Evolutionary conservation across 2,329 filamentous ascomycete genomes (phyloP), one percentile per base, ranked within the genome.

Genomic region (Beauveria medogensis): DNA sequence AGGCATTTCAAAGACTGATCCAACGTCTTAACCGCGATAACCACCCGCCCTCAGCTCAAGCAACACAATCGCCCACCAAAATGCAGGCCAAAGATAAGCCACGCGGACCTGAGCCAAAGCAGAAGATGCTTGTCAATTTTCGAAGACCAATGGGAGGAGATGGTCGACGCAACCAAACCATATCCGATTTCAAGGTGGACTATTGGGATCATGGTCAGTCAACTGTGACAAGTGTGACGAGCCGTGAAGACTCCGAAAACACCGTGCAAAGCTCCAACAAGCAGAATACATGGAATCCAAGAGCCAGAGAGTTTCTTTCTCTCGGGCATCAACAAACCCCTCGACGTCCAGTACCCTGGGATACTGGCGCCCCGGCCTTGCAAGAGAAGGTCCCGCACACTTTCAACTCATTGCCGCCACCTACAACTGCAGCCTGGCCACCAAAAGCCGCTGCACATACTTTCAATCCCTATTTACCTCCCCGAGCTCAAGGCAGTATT

Each of bases 241-340:
- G 55, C 40, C 30, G 7, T 24, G 55, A 57, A 26, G 46, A 46
- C 44, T 50, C 28, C 30, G 44, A 50, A 9, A 47, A 26, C 26
- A 26, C 44, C 41, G 64, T 64, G 2, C 60, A 43, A 26, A 30
- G 8, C 8, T 12, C 48, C 2, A 34, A 10, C 24, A 62, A 64
- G 30, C 57, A 61, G 22, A 65, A 63, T 24, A 65, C 63, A 0
- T 64, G 72, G 63, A 73, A 73, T 50, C 71, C 71, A 5, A 69
- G 65, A 62, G 71, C 71, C 44, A 69, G 71, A 59, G 71, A 73
- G 48, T 73, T 73, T 54, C 63, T 73, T 9, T 73, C 71, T 1
- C 66, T 72, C 14, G 57, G 50, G 12, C 54, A 48, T 18, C 60
- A 60, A 14, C 18, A 59, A 24, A 61, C 2, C 18, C 22, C 9